Evolutionary conservation across 1,139 yeast species (phyloP).

Genomic region (Candida labiduridarum): DNA sequence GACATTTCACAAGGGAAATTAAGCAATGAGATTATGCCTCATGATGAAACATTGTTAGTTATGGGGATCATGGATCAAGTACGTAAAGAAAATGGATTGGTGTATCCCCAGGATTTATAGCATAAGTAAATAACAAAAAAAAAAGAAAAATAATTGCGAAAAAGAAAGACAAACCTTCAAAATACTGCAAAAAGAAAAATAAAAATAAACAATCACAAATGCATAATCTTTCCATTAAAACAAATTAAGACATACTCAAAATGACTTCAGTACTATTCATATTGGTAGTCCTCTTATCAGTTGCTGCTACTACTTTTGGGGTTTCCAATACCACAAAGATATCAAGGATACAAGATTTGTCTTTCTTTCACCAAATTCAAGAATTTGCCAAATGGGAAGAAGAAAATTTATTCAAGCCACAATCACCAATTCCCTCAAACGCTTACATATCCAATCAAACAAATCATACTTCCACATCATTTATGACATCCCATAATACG

Average conservation of each 20-base stretch:
- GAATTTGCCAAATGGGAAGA: conserved; percentile 12
- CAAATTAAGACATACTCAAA: neutral
- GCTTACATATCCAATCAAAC: neutral
- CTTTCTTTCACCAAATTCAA: conserved; percentile 8
- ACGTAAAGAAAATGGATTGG: conserved; percentile 42
- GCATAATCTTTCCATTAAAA: neutral
- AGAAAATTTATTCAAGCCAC: conserved; percentile 4
- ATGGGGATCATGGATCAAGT: conserved; percentile 48
- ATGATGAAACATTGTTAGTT: conserved; percentile 45
- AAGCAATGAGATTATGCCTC: conserved; percentile 40
- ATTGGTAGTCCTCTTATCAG: neutral
- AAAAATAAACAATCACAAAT: conserved; percentile 1
- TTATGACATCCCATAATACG: neutral
- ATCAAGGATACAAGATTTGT: conserved; percentile 4
- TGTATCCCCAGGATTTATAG: conserved; percentile 38
- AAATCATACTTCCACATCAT: neutral
- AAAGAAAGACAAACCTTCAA: neutral
- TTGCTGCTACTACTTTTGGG: neutral
- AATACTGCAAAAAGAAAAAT: neutral
- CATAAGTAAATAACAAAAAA: conserved; percentile 7
- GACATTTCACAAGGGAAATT: conserved; percentile 39
- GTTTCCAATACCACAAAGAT: neutral
- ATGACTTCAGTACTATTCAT: neutral
- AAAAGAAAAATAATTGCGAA: neutral
- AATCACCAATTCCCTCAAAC: neutral